A percentile compares a stretch with the other conserved stretches of the same genome.
Evolutionary conservation across 2,329 filamentous ascomycete species (phyloP).

Genomic region (Calonectria montana): DNA sequence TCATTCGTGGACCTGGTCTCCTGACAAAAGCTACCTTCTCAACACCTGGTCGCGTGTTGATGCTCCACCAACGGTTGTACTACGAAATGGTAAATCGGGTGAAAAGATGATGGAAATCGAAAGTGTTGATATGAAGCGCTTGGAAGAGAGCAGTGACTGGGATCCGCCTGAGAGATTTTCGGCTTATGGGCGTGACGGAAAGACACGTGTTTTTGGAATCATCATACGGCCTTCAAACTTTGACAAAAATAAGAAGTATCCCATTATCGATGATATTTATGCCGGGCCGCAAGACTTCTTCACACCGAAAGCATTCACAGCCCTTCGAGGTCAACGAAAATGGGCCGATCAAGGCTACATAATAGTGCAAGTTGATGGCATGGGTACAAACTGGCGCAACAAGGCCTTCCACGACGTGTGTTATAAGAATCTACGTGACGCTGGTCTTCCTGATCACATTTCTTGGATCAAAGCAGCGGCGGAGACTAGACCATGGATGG

Average conservation of each 20-base stretch:
- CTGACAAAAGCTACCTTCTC: slow-evolving; percentile 32
- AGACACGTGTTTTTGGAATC: slow-evolving; percentile 42
- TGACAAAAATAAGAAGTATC: slow-evolving; percentile 39
- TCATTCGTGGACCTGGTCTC: slow-evolving; percentile 40
- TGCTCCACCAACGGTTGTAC: slow-evolving; percentile 25
- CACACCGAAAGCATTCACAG: slow-evolving; percentile 39
- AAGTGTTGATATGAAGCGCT: neutral
- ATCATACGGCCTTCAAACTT: slow-evolving; percentile 41
- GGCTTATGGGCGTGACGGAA: slow-evolving; percentile 40
- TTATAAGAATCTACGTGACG: slow-evolving; percentile 44
- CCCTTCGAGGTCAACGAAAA: slow-evolving; percentile 26
- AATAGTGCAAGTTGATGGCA: slow-evolving; percentile 45
- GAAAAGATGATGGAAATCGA: slow-evolving; percentile 31
- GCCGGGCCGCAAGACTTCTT: slow-evolving; percentile 43
- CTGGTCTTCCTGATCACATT: slow-evolving; percentile 45
- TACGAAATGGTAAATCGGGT: slow-evolving; percentile 36
- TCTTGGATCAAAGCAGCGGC: slow-evolving; percentile 44
- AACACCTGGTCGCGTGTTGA: slow-evolving; percentile 45
- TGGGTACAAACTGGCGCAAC: slow-evolving; percentile 46
- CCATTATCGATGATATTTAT: slow-evolving; percentile 45
- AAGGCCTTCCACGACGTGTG: slow-evolving; percentile 46
- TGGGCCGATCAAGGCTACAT: slow-evolving; percentile 46
- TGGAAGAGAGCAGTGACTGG: slow-evolving; percentile 27
- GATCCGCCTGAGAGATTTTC: slow-evolving; percentile 38
- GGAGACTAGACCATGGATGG: slow-evolving; percentile 42